Evolutionary conservation across 805 yeast genomes (phyloP).

Genomic region (Hanseniaspora lachancei): DNA sequence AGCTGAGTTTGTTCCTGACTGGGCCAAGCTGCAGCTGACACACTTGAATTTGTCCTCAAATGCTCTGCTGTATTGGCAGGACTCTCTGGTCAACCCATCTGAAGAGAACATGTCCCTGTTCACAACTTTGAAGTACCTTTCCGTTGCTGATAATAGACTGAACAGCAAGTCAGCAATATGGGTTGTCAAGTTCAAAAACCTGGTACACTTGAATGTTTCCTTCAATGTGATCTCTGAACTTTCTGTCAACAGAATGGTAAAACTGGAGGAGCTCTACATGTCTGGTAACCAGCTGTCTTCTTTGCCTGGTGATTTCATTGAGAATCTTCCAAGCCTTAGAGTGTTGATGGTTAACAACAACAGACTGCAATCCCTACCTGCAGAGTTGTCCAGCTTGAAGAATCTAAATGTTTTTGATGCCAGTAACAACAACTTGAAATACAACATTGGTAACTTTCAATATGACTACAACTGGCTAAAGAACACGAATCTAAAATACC

Average conservation of each 20-base stretch:
- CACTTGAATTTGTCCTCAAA: conserved; percentile 63
- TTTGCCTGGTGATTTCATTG: conserved; percentile 73
- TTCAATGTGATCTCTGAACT: conserved; percentile 37
- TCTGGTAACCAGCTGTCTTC: conserved; percentile 74
- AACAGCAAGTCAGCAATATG: conserved; percentile 63
- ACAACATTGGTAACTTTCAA: conserved; percentile 86
- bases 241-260: conserved; percentile 35
- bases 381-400: conserved; percentile 62
- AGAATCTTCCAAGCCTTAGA: conserved; percentile 39
- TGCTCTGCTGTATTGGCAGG: conserved; percentile 33
- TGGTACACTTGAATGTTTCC: conserved; percentile 58
- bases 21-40: conserved; percentile 53
- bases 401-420: conserved; percentile 67
- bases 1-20: conserved; percentile 49
- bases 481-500: conserved; percentile 58
- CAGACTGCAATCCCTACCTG: conserved; percentile 72
- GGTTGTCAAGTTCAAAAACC: conserved; percentile 43
- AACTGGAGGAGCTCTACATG: conserved; percentile 51
- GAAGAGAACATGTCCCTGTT: conserved; percentile 29
- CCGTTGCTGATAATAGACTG: conserved; percentile 72
- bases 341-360: conserved; percentile 68
- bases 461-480: conserved; percentile 97
- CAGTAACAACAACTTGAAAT: conserved; percentile 78
- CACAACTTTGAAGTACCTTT: conserved; percentile 41
- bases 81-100: conserved; percentile 22